A percentile compares a stretch with the other conserved stretches of the same genome.
Evolutionary conservation across 805 yeast species (phyloP).

Genomic region (Saccharomycopsis fibuligera): DNA sequence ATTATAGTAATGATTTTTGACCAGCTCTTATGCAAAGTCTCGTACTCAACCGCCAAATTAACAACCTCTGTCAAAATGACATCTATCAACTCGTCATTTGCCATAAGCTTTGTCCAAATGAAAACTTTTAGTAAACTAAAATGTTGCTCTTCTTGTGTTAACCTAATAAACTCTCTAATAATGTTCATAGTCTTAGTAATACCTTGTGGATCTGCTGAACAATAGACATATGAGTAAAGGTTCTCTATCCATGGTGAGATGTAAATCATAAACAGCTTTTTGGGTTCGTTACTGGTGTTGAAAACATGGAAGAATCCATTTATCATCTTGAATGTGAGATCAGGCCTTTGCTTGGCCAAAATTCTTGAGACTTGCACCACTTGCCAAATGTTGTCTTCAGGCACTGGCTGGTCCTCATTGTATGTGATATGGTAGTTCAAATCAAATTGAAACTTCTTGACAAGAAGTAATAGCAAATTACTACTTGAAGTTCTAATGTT

Average conservation of each 20-base stretch:
- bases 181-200: slow-evolving; percentile 41
- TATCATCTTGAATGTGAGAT: slow-evolving; percentile 44
- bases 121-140: slow-evolving; percentile 38
- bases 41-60: slow-evolving; percentile 48
- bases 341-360: slow-evolving; percentile 41
- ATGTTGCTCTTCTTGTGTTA: slow-evolving; percentile 34
- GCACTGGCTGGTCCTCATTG: slow-evolving; percentile 35
- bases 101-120: slow-evolving; percentile 44
- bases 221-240: slow-evolving; percentile 40
- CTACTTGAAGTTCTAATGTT: slow-evolving; percentile 25
- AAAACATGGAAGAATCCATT: slow-evolving; percentile 34
- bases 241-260: slow-evolving; percentile 51
- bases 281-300: background rate
- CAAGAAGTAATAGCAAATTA: background rate
- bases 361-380: slow-evolving; percentile 41
- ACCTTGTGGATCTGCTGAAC: slow-evolving; percentile 30
- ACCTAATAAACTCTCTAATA: slow-evolving; percentile 41
- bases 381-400: slow-evolving; percentile 46
- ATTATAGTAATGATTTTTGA: slow-evolving; percentile 42
- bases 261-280: slow-evolving; percentile 30
- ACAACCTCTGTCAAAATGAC: slow-evolving; percentile 47
- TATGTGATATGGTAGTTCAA: background rate
- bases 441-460: background rate
- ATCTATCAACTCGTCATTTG: slow-evolving; percentile 39
- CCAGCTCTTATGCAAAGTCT: slow-evolving; percentile 42